These are phyloP conservation scores for Fraxinus greggii DNA, from an alignment of 305 asterid species.

Conservation along the genomic window DNA sequence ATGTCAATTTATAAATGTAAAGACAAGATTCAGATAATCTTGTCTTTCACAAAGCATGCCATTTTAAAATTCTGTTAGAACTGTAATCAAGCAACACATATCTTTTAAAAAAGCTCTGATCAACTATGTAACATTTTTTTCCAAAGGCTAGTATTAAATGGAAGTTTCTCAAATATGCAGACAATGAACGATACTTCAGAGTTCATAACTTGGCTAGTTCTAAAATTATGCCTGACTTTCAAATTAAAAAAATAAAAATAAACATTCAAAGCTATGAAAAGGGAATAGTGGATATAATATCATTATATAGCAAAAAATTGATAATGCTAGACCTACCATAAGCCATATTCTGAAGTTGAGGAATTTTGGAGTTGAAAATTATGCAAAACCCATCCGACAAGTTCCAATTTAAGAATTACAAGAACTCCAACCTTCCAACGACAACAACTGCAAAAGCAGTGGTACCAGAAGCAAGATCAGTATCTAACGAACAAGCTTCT, in stretches of 20 bases:
- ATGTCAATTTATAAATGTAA: neutral
- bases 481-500: constrained; percentile 75
- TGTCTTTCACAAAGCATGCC: neutral
- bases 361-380: neutral
- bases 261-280: neutral
- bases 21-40: neutral
- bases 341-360: neutral
- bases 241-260: too few relatives aligned
- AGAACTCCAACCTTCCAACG: constrained; percentile 64
- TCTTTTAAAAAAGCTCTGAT: neutral
- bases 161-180: neutral
- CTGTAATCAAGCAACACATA: neutral
- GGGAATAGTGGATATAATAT: neutral
- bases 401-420: neutral
- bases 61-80: neutral
- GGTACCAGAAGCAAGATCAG: constrained; percentile 93
- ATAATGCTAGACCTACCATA: neutral
- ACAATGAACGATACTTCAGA: neutral
- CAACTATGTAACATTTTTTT: neutral
- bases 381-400: neutral
- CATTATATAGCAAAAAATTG: neutral
- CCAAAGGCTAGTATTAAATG: neutral
- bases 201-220: neutral
- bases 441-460: constrained; percentile 91
- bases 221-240: neutral